Percentiles rank a stretch among this genome's conserved stretches.
Evolutionary conservation across 148 eudicot genomes (phyloP).

Genomic region (Heliosperma pusillum): DNA sequence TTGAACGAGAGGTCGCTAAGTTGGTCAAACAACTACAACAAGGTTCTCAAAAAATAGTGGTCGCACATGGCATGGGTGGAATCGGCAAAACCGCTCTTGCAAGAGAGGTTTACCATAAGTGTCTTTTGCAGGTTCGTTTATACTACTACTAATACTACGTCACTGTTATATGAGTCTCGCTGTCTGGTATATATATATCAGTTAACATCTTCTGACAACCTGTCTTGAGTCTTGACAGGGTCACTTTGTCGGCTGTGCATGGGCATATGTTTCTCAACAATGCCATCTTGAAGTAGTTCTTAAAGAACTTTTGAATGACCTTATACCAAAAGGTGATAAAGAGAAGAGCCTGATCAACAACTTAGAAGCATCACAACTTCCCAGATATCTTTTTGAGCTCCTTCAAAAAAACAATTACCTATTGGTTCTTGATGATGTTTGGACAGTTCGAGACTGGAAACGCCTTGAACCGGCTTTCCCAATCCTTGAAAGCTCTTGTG

Average conservation of each 20-base stretch:
- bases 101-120: too few species aligned
- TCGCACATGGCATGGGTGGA: too few species aligned
- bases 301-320: constrained; percentile 1
- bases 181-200: too few species aligned
- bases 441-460: background rate
- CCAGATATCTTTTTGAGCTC: background rate
- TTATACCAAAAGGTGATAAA: background rate
- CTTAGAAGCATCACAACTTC: background rate
- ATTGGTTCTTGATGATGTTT: background rate
- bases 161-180: too few species aligned
- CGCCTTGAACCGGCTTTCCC: background rate
- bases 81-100: too few species aligned
- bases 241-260: constrained; percentile 1
- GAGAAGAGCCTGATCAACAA: background rate
- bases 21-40: too few species aligned
- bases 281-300: background rate
- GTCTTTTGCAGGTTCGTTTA: too few species aligned
- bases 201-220: too few species aligned
- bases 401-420: background rate
- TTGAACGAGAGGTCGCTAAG: too few species aligned
- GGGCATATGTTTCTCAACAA: constrained; percentile 8
- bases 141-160: too few species aligned
- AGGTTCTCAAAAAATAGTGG: too few species aligned
- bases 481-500: background rate
- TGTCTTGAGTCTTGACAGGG: background rate